Evolutionary conservation across 148 eudicot genomes (phyloP).

Genomic region (Rhododendron simsii): DNA sequence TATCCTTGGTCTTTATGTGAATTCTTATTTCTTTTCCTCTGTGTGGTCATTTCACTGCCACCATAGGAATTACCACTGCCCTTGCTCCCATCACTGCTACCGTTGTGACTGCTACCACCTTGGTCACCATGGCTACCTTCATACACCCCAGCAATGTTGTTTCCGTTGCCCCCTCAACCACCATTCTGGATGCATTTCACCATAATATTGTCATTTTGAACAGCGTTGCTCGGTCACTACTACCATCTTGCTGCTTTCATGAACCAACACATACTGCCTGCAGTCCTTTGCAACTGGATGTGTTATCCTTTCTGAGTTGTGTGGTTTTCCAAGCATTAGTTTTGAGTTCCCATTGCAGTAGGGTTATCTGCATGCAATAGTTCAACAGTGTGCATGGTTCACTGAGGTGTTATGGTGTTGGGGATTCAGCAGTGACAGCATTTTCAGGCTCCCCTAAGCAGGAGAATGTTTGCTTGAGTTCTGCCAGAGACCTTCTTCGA

Average conservation of each 20-base stretch:
- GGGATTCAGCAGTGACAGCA: not conserved
- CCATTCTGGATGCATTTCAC: not conserved
- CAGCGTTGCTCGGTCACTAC: not conserved
- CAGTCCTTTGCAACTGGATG: not conserved
- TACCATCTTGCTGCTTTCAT: not conserved
- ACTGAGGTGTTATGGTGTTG: not conserved
- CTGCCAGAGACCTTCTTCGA: not conserved
- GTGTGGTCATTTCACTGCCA: not conserved
- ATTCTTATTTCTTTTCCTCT: not conserved
- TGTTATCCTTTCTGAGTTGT: not conserved
- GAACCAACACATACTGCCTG: not conserved
- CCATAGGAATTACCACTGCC: not conserved
- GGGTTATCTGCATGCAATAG: not conserved
- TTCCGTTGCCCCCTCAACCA: constrained; percentile 4
- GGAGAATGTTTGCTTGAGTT: not conserved
- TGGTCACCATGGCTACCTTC: not conserved
- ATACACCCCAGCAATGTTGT: not conserved
- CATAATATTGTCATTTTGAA: not conserved
- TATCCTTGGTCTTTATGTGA: not conserved
- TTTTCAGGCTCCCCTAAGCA: not conserved
- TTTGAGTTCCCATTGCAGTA: not conserved
- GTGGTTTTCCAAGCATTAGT: not conserved
- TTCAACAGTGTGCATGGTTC: not conserved
- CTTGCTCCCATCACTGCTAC: not conserved
- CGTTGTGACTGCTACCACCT: not conserved